These are phyloP conservation scores for Penicillium janthinellum DNA, from an alignment of 2,329 filamentous ascomycete species.

Conservation along the genomic window DNA sequence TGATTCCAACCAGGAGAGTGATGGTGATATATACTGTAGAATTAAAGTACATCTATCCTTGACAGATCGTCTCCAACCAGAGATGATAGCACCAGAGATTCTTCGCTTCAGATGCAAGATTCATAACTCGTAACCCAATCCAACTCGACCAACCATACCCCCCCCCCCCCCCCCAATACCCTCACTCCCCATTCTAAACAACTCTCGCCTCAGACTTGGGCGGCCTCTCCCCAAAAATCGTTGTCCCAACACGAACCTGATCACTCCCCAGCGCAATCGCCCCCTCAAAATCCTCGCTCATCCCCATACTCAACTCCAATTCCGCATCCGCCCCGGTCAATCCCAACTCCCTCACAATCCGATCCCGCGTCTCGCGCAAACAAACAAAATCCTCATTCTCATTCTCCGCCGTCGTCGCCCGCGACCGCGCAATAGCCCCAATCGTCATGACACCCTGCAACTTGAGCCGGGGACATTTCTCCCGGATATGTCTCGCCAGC, in stretches of 20 bases:
- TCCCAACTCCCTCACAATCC: conserved; percentile 65
- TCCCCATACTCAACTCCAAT: conserved; percentile 94
- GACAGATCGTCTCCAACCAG: background rate
- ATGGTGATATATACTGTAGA: conserved; percentile 6
- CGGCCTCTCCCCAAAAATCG: conserved; percentile 86
- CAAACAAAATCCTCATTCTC: conserved; percentile 87
- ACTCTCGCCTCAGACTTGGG: conserved; percentile 77
- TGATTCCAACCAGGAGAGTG: background rate
- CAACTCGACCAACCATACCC: background rate
- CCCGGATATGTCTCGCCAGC: conserved; percentile 70
- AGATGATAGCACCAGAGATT: background rate
- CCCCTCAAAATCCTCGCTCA: conserved; percentile 95
- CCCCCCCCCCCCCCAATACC: no score
- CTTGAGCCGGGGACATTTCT: conserved; percentile 71
- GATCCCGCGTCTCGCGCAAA: conserved; percentile 69
- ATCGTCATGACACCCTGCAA: conserved; percentile 95
- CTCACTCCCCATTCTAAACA: conserved; percentile 26
- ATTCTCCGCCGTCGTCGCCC: conserved; percentile 69
- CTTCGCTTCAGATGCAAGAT: conserved; percentile 10
- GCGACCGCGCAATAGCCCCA: conserved; percentile 84
- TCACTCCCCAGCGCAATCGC: conserved; percentile 80
- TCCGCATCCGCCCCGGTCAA: conserved; percentile 50
- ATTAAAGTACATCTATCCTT: background rate
- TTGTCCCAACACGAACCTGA: conserved; percentile 90
- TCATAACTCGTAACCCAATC: conserved; percentile 21